phyloP scores from a whole-genome alignment of 495 filamentous ascomycete genomes.

The Tuber aestivum region DNA sequence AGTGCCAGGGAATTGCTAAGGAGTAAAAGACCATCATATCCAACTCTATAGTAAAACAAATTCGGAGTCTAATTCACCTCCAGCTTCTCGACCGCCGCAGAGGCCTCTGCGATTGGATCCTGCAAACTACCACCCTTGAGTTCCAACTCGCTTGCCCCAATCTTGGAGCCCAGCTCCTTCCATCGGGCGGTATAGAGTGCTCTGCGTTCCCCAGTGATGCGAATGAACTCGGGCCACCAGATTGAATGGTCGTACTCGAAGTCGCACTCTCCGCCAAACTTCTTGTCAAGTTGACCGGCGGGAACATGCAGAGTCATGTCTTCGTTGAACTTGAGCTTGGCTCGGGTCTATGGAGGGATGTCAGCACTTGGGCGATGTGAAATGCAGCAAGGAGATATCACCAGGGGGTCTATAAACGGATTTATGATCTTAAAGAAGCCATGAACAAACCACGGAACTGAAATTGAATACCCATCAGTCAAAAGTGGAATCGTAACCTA shows the following conservation, averaged over 20 bases:
- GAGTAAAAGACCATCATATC: not conserved
- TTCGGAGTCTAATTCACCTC: not conserved
- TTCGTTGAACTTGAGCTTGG: constrained; percentile 94
- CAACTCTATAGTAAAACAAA: not conserved
- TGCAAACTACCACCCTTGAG: constrained; percentile 55
- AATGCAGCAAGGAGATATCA: constrained; percentile 15
- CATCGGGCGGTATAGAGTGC: constrained; percentile 60
- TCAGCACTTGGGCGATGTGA: not conserved
- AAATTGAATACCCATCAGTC: constrained; percentile 7
- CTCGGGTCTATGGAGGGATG: constrained; percentile 53
- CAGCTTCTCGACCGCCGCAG: not conserved
- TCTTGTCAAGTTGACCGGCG: constrained; percentile 66
- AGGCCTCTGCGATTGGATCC: not conserved
- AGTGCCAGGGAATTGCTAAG: not conserved
- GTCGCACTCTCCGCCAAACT: constrained; percentile 59
- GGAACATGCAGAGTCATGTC: constrained; percentile 73
- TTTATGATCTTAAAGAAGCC: constrained; percentile 93
- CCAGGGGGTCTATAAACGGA: constrained; percentile 86
- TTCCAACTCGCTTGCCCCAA: constrained; percentile 80
- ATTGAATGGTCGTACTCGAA: constrained; percentile 81
- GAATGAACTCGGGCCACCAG: constrained; percentile 83
- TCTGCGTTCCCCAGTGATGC: constrained; percentile 58
- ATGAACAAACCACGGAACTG: constrained; percentile 80
- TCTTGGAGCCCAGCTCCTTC: constrained; percentile 66
- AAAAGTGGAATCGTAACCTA: constrained; percentile 8